Evolutionary conservation across 2,329 filamentous ascomycete genomes (phyloP), one percentile per base, ranked within the genome.

Genomic region (Ilyonectria mors-panacis): DNA sequence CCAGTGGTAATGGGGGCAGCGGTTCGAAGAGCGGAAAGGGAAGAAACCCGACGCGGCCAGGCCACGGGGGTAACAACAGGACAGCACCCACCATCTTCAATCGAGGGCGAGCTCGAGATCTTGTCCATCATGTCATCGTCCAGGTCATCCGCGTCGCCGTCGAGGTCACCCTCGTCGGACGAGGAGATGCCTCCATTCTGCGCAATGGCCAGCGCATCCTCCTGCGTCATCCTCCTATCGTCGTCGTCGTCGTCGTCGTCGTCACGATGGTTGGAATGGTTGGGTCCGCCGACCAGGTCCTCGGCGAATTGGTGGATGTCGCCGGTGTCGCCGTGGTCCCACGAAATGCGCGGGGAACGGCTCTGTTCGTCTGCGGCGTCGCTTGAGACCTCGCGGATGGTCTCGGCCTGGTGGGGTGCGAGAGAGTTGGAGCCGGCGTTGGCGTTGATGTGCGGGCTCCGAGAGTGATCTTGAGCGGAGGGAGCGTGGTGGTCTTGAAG

Each of bases 111-210:
- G 82, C 95, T 98, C 77, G 95, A 98, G 73, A 99, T 98, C 82
- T 96, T 96, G 85, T 98, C 96, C 93, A 97, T 94, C 91, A 97
- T 91, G 81, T 98, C 95, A 82, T 98, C 87, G 78, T 97, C 94
- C 80, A 94, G 84, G 75, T 93, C 88, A 74, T 93, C 92, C 67
- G 93, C 93, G 55, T 89, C 90, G 71, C 89, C 89, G 73, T 92
- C 88, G 76, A 89, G 82, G 70, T 93, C 91, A 54, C 87, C 89
- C 70, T 92, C 91, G 73, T 89, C 86, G 53, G 79, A 81, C 48
- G 85, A 83, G 55, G 84, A 82, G 70, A 82, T 71, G 70, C 86
- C 87, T 68, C 88, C 89, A 81, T 91, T 91, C 73, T 91, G 89
- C 71, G 88, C 87, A 67, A 89, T 82, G 50, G 88, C 88, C 68